These are phyloP conservation scores for Xylogone sp. DNA, from an alignment of 2,329 filamentous ascomycete species.

Conservation along the genomic window DNA sequence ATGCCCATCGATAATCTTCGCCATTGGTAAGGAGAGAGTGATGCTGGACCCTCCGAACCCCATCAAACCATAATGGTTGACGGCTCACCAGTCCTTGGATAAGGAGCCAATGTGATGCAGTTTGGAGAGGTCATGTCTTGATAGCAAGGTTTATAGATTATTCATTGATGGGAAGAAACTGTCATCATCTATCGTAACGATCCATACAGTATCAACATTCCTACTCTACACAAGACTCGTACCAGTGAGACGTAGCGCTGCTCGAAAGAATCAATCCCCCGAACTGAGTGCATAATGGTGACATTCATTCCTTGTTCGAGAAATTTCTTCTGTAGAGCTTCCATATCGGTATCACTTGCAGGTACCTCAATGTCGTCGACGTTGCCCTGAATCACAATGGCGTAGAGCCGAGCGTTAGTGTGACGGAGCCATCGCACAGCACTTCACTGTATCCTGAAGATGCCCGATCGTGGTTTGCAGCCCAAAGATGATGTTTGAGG, in stretches of 20 bases:
- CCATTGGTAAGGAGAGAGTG: constrained; percentile 23
- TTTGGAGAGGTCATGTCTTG: constrained; percentile 19
- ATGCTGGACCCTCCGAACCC: constrained; percentile 27
- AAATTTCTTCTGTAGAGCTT: constrained; percentile 20
- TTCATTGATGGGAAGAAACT: constrained; percentile 28
- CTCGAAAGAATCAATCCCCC: constrained; percentile 16
- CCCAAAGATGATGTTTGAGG: constrained; percentile 50
- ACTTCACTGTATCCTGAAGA: constrained; percentile 24
- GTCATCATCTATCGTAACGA: constrained; percentile 26
- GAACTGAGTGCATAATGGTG: constrained; percentile 21
- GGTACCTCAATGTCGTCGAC: constrained; percentile 11
- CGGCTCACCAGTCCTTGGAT: constrained; percentile 26
- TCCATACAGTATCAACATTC: constrained; percentile 31
- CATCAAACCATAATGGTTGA: constrained; percentile 28
- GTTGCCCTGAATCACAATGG: constrained; percentile 23
- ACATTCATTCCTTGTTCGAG: constrained; percentile 21
- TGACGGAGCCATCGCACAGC: constrained; percentile 27
- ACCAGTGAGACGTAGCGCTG: constrained; percentile 43
- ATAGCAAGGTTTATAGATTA: constrained; percentile 27
- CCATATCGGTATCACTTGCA: constrained; percentile 21
- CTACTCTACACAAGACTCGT: constrained; percentile 33
- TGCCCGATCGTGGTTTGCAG: constrained; percentile 25
- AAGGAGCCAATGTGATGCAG: constrained; percentile 14
- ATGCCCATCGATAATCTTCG: constrained; percentile 19
- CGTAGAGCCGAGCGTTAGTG: constrained; percentile 23